Evolutionary conservation across 306 rosid genomes (phyloP).

Genomic region (Mimosa bimucronata): DNA sequence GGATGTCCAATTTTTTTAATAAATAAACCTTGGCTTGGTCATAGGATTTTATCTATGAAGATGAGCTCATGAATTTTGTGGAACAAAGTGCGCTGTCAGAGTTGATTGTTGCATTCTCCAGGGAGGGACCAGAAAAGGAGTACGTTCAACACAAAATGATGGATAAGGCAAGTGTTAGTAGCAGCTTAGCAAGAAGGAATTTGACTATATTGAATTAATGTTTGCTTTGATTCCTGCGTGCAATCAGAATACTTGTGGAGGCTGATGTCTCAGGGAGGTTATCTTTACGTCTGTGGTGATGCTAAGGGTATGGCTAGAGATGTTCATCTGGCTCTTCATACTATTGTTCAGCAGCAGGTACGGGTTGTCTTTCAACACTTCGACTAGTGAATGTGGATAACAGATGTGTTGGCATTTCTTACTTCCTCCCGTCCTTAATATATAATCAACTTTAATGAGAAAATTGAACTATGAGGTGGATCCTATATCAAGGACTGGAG

Average conservation of each 20-base stretch:
- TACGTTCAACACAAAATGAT: constrained; percentile 90
- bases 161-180: constrained; percentile 61
- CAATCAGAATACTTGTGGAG: constrained; percentile 78
- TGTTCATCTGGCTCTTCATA: constrained; percentile 84
- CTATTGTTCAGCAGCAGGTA: constrained; percentile 82
- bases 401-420: no score
- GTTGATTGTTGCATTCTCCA: constrained; percentile 81
- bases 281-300: constrained; percentile 93
- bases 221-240: constrained; percentile 34
- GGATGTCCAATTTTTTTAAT: constrained; percentile 30
- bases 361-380: neutral
- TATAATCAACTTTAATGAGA: no score
- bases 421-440: no score
- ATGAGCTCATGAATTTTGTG: constrained; percentile 76
- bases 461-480: no score
- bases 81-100: constrained; percentile 74
- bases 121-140: constrained; percentile 84
- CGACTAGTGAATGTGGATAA: no score
- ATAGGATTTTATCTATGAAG: constrained; percentile 92
- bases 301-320: constrained; percentile 97
- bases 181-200: neutral
- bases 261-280: constrained; percentile 75
- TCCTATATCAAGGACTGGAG: no score
- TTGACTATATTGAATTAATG: constrained; percentile 33
- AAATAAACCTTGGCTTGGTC: constrained; percentile 29